Conservation (phyloP, 1,284 basidiomycete genomes). For the Apiotrichum mycotoxinovorans region DNA sequence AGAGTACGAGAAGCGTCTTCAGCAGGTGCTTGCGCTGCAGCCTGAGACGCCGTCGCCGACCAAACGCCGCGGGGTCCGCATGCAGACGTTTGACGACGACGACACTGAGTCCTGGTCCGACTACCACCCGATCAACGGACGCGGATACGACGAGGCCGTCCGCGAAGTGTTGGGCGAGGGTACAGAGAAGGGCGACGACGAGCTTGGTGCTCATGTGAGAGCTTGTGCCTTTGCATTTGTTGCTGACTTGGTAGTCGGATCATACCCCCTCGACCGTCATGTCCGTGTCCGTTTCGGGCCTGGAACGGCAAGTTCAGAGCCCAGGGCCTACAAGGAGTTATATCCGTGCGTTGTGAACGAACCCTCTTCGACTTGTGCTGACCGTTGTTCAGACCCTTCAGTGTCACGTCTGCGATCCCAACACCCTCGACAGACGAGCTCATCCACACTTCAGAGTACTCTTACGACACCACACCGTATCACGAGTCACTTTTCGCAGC, state of each 20-base stretch:
- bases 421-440: not conserved
- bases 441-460: not conserved
- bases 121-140: slow-evolving; percentile 17
- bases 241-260: slow-evolving; percentile 37
- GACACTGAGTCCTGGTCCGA: slow-evolving; percentile 26
- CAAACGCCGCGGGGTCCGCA: slow-evolving; percentile 2
- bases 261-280: slow-evolving; percentile 52
- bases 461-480: slow-evolving; percentile 21
- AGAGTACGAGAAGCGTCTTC: slow-evolving; percentile 20
- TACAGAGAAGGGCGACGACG: slow-evolving; percentile 27
- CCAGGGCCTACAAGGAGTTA: slow-evolving; percentile 23
- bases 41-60: slow-evolving; percentile 13
- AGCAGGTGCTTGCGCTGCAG: slow-evolving; percentile 14
- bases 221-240: too few species aligned
- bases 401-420: slow-evolving; percentile 74
- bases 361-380: slow-evolving; percentile 41
- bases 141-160: slow-evolving; percentile 21
- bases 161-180: slow-evolving; percentile 23
- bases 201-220: slow-evolving; percentile 26
- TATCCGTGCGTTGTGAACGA: slow-evolving; percentile 20
- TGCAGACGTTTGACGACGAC: not conserved
- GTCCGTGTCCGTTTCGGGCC: slow-evolving; percentile 28
- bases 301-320: slow-evolving; percentile 7
- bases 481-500: slow-evolving; percentile 41
- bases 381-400: slow-evolving; percentile 68